Conservation (phyloP, 345 rosid species). For the Leavenworthia alabamica region DNA sequence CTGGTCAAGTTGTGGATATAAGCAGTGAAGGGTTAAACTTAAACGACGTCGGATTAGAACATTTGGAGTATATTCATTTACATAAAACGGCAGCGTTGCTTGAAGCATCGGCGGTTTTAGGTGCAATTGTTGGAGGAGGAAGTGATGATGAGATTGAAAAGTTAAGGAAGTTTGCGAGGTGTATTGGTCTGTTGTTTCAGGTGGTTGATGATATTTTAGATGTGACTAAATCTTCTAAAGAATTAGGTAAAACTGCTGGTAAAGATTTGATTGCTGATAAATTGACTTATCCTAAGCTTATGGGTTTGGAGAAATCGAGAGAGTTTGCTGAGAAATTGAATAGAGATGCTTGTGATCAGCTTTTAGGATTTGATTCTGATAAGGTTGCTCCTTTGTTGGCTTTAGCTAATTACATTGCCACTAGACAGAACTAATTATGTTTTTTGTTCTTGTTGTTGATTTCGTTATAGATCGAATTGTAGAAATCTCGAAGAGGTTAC, state of each 20-base stretch:
- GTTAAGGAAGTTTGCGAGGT: slow-evolving; percentile 63
- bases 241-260: slow-evolving; percentile 94
- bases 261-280: slow-evolving; percentile 89
- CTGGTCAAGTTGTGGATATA: slow-evolving; percentile 85
- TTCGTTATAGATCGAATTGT: slow-evolving; percentile 1
- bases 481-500: background rate
- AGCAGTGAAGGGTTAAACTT: slow-evolving; percentile 47
- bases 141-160: slow-evolving; percentile 59
- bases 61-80: slow-evolving; percentile 73
- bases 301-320: slow-evolving; percentile 73
- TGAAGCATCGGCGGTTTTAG: slow-evolving; percentile 71
- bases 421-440: slow-evolving; percentile 57
- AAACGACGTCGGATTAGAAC: slow-evolving; percentile 52
- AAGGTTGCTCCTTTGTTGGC: slow-evolving; percentile 87
- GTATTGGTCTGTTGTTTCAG: slow-evolving; percentile 77
- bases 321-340: slow-evolving; percentile 66
- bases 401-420: slow-evolving; percentile 77
- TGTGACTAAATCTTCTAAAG: slow-evolving; percentile 70
- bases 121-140: slow-evolving; percentile 81
- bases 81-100: slow-evolving; percentile 85
- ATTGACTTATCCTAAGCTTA: slow-evolving; percentile 67
- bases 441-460: too few species aligned
- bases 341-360: slow-evolving; percentile 57
- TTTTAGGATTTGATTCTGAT: slow-evolving; percentile 51
- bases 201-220: slow-evolving; percentile 97